Evolutionary conservation across 1,139 yeast species (phyloP).

Genomic region (Saccharomyces uvarum): DNA sequence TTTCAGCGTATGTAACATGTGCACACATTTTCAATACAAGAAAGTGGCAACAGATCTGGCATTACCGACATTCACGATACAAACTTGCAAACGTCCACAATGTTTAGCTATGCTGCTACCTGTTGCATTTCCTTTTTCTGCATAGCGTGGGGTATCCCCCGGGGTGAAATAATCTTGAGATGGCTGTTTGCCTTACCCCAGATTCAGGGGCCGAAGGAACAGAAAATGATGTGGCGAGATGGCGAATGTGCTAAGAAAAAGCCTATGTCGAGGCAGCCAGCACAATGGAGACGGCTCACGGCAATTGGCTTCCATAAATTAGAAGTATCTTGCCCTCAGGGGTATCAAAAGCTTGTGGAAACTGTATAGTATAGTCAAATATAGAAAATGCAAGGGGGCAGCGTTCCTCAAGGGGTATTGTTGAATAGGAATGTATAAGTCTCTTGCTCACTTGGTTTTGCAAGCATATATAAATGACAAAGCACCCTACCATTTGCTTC

Average conservation of each 20-base stretch:
- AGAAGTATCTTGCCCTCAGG: background rate
- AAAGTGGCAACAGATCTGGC: background rate
- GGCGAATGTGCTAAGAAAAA: background rate
- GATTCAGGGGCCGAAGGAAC: constrained; percentile 1
- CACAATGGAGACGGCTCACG: background rate
- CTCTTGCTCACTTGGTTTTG: background rate
- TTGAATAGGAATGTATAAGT: background rate
- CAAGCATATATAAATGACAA: background rate
- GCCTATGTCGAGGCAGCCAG: background rate
- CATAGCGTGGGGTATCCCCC: background rate
- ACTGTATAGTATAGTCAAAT: background rate
- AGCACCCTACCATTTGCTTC: too few relatives aligned
- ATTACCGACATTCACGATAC: background rate
- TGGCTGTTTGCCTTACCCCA: background rate
- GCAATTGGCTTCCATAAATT: background rate
- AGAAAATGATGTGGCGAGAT: background rate
- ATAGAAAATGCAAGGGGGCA: background rate
- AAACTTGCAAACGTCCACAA: background rate
- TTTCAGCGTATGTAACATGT: background rate
- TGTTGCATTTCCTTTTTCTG: background rate
- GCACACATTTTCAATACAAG: background rate
- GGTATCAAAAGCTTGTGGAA: background rate
- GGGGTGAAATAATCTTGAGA: background rate
- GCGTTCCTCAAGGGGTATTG: background rate
- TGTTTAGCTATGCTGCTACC: background rate